Evolutionary conservation across 2,329 filamentous ascomycete species (phyloP), one percentile per base, ranked within the genome.

Genomic region (Pseudocercospora cruenta): DNA sequence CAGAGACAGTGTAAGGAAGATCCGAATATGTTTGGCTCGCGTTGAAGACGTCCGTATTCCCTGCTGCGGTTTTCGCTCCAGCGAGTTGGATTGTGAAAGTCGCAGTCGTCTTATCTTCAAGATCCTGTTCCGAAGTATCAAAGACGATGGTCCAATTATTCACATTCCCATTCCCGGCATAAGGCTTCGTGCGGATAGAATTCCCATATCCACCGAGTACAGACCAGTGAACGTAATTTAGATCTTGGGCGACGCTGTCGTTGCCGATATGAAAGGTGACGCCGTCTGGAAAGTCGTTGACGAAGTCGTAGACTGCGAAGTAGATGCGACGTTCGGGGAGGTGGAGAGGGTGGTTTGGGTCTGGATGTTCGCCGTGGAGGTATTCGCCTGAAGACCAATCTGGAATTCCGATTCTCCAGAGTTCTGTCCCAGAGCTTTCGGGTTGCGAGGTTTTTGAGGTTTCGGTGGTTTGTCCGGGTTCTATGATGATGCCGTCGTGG

Each of bases 191-290:
- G 0, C 85, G 80, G 3, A 80, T 61, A 14, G 75, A 82, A 74
- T 87, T 84, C 1, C 80, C 85, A 28, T 84, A 78, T 5, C 85
- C 84, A 1, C 87, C 87, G 70, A 88, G 89, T 8, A 87, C 86
- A 64, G 83, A 85, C 88, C 87, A 90, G 73, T 90, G 88, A 3
- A 89, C 84, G 63, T 89, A 89, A 75, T 90, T 90, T 66, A 88
- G 80, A 70, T 88, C 85, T 10, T 77, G 74, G 0, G 76, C 77
- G 19, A 79, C 79, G 26, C 85, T 76, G 66, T 82, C 84, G 72
- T 83, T 76, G 9, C 87, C 87, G 1, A 90, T 82, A 14, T 82
- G 82, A 77, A 85, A 90, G 22, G 78, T 80, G 0, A 90, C 82
- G 3, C 88, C 87, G 0, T 83, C 69, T 0, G 87, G 87, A 70